Conservation (phyloP, 805 yeast species). For the Babjeviella inositovora region DNA sequence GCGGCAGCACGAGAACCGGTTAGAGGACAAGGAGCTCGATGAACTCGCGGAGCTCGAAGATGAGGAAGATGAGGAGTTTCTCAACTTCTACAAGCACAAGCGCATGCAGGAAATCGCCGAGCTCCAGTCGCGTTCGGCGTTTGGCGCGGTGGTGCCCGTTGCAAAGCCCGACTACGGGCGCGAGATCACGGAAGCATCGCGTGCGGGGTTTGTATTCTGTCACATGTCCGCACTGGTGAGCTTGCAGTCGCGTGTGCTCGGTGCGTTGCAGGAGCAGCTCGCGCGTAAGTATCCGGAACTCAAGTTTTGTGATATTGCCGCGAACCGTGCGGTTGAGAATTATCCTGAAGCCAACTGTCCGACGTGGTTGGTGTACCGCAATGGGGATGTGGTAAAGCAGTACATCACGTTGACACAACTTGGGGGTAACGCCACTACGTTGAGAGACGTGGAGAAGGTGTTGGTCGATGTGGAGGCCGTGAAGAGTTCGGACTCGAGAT, state of each 20-base stretch:
- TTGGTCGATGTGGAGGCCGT: constrained; percentile 57
- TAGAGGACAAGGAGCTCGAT: constrained; percentile 61
- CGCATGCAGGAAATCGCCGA: constrained; percentile 61
- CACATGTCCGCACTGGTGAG: constrained; percentile 60
- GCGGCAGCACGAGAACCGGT: constrained; percentile 67
- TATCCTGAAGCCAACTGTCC: constrained; percentile 90
- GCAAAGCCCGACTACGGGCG: constrained; percentile 77
- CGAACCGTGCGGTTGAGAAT: constrained; percentile 77
- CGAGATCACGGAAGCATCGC: constrained; percentile 76
- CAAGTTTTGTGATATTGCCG: constrained; percentile 88
- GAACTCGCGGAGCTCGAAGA: constrained; percentile 83
- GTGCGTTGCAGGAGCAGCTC: constrained; percentile 33
- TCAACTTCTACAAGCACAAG: constrained; percentile 61
- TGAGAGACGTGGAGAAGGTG: constrained; percentile 58
- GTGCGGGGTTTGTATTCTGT: constrained; percentile 48
- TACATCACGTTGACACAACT: constrained; percentile 63
- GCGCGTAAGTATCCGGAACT: constrained; percentile 66
- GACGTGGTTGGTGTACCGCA: constrained; percentile 68
- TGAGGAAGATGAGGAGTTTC: constrained; percentile 85
- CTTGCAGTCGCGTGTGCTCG: constrained; percentile 59
- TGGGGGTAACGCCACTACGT: constrained; percentile 68
- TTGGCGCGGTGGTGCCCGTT: constrained; percentile 65
- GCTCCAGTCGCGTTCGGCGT: constrained; percentile 37
- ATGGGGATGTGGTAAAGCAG: constrained; percentile 69
- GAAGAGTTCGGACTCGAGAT: constrained; percentile 47